These are phyloP conservation scores for Cordyceps javanica DNA, from an alignment of 2,329 filamentous ascomycete species.

Conservation along the genomic window DNA sequence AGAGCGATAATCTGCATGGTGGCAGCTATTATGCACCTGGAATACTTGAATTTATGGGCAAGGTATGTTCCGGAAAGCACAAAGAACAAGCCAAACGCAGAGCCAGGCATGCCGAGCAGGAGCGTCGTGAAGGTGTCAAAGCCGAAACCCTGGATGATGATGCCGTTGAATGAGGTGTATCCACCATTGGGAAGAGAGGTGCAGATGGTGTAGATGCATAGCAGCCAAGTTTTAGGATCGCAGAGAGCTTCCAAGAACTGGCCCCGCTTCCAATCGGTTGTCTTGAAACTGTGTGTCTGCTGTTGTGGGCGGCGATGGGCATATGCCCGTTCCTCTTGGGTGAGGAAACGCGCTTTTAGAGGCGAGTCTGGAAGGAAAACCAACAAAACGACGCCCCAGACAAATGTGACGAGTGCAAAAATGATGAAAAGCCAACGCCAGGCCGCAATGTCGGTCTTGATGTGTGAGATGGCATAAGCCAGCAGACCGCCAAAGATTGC, in stretches of 20 bases:
- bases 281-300: conserved; percentile 24
- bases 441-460: neutral
- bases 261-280: conserved; percentile 39
- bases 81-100: conserved; percentile 4
- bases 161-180: conserved; percentile 53
- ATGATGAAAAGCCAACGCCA: neutral
- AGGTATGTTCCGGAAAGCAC: conserved; percentile 3
- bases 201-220: conserved; percentile 49
- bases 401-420: neutral
- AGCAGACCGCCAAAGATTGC: conserved; percentile 21
- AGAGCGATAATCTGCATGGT: neutral
- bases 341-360: conserved; percentile 10
- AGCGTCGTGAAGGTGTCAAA: conserved; percentile 49
- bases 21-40: conserved; percentile 5
- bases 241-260: conserved; percentile 39
- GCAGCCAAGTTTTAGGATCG: conserved; percentile 53
- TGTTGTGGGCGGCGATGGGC: conserved; percentile 5
- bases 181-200: conserved; percentile 53
- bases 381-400: conserved; percentile 3
- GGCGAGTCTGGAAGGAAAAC: conserved; percentile 19
- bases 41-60: conserved; percentile 6
- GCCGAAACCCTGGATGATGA: conserved; percentile 52
- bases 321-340: neutral
- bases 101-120: conserved; percentile 50
- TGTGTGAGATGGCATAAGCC: conserved; percentile 21